Conservation (phyloP, 257 asterid genomes). For the Jacaranda mimosifolia region DNA sequence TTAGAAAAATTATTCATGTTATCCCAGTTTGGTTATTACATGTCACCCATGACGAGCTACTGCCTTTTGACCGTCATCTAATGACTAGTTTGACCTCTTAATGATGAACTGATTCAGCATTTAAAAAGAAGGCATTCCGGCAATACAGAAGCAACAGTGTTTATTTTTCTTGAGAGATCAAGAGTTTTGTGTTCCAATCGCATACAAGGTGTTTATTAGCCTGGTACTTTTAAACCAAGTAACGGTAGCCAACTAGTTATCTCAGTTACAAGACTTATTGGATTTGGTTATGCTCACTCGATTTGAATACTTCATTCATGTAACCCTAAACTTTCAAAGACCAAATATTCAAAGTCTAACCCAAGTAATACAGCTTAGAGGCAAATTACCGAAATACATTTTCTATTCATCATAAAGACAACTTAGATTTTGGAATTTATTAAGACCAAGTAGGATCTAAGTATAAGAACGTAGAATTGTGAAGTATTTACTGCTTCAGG, state of each 20-base stretch:
- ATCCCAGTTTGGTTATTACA: neutral
- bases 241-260: neutral
- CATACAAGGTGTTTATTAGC: neutral
- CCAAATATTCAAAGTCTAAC: neutral
- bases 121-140: neutral
- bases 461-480: neutral
- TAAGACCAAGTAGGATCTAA: neutral
- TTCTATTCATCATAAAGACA: neutral
- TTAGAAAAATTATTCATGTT: neutral
- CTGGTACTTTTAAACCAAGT: neutral
- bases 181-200: too few relatives aligned
- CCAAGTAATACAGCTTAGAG: neutral
- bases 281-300: neutral
- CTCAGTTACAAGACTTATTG: neutral
- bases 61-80: neutral
- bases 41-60: neutral
- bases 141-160: neutral
- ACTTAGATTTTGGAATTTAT: neutral
- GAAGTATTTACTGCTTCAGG: neutral
- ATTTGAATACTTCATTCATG: neutral
- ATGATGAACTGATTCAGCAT: neutral
- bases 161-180: too few relatives aligned
- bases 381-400: neutral
- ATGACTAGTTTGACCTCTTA: neutral
- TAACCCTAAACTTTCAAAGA: too few relatives aligned